phyloP scores from a whole-genome alignment of 345 rosid species.

The Bruguiera parviflora region DNA sequence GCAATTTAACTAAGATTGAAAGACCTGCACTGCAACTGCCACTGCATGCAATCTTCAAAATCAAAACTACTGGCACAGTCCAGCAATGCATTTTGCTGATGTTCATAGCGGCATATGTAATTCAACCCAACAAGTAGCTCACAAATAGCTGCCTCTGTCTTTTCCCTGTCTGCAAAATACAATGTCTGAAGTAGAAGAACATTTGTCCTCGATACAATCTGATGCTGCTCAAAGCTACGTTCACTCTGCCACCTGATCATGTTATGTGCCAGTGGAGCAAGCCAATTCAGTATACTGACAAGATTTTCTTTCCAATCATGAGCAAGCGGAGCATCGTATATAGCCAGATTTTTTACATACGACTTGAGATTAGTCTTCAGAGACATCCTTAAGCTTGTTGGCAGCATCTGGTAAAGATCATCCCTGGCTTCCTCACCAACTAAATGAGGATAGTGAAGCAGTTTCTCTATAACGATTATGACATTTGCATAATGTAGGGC shows the following conservation, averaged over 20 bases:
- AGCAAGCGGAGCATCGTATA: conserved; percentile 90
- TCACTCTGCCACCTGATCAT: conserved; percentile 96
- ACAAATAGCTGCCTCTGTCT: conserved; percentile 70
- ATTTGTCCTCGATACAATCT: conserved; percentile 69
- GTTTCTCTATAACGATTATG: conserved; percentile 82
- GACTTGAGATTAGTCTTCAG: conserved; percentile 65
- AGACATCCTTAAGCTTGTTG: conserved; percentile 65
- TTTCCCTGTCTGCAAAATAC: conserved; percentile 86
- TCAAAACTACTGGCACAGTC: conserved; percentile 97
- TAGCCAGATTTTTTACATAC: conserved; percentile 72
- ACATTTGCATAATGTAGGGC: conserved; percentile 89
- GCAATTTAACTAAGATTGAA: conserved; percentile 34
- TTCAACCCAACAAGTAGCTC: conserved; percentile 89
- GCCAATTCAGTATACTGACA: conserved; percentile 72
- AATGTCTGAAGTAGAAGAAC: conserved; percentile 83
- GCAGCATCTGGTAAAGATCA: conserved; percentile 92
- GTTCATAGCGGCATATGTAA: conserved; percentile 90
- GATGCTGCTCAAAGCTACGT: conserved; percentile 89
- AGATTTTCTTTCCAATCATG: conserved; percentile 92
- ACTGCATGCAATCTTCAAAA: conserved; percentile 84
- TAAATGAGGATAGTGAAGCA: conserved; percentile 81
- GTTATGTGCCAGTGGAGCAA: conserved; percentile 90
- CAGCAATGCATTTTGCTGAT: conserved; percentile 75
- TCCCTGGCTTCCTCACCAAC: conserved; percentile 96
- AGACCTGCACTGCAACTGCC: conserved; percentile 68